These are phyloP conservation scores for Wickerhamomyces xylosicus DNA, from an alignment of 805 yeast genomes.

Conservation along the genomic window DNA sequence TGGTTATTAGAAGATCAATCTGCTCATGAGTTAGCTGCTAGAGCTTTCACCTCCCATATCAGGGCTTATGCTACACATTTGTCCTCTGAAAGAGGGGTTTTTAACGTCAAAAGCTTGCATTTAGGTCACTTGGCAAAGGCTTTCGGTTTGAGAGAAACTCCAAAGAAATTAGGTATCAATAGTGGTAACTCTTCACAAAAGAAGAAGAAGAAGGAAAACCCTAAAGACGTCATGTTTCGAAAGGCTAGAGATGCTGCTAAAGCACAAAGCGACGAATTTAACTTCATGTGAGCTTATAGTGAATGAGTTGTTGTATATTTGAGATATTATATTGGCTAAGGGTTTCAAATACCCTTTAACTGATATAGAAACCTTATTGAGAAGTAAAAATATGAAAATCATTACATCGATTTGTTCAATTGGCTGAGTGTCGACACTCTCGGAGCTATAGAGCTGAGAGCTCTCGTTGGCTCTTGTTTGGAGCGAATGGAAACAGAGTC, in stretches of 20 bases:
- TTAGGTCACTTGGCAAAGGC: constrained; percentile 94
- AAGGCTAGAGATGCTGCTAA: constrained; percentile 63
- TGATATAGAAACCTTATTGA: no score
- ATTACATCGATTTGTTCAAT: no score
- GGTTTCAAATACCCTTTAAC: no score
- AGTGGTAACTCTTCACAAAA: constrained; percentile 22
- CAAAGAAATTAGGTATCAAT: constrained; percentile 59
- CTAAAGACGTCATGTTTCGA: constrained; percentile 63
- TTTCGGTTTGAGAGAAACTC: constrained; percentile 91
- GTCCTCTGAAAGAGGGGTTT: constrained; percentile 63
- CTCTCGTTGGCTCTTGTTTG: no score
- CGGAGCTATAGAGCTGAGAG: no score
- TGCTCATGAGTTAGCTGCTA: constrained; percentile 56
- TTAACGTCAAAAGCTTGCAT: constrained; percentile 77
- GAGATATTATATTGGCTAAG: no score
- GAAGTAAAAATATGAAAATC: no score
- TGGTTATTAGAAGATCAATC: constrained; percentile 64
- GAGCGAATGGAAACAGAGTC: no score
- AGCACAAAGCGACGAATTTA: constrained; percentile 64
- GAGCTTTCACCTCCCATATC: constrained; percentile 80
- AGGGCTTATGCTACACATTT: constrained; percentile 96
- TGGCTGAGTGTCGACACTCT: no score
- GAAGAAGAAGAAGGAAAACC: constrained; percentile 49
- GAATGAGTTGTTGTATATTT: no score
- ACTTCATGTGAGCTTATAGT: constrained; percentile 30